A percentile compares a stretch with the other conserved stretches of the same genome.
Conservation (phyloP, 2,329 filamentous ascomycete genomes). For the Coniochaeta prunicola region DNA sequence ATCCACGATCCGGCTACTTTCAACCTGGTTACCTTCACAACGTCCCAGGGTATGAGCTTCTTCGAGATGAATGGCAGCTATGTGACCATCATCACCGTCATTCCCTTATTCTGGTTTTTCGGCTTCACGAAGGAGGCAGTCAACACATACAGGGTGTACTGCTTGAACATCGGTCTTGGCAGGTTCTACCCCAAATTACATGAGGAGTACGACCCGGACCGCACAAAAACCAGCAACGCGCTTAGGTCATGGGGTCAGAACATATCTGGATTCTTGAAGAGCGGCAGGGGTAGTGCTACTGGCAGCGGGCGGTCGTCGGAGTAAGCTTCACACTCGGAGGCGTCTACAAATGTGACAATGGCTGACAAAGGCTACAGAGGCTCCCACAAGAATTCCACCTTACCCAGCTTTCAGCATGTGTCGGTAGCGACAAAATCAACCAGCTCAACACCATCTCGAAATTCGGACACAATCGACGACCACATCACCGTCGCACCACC, state of each 20-base stretch:
- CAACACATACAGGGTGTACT: slow-evolving; percentile 35
- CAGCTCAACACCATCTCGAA: slow-evolving; percentile 2
- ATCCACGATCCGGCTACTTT: slow-evolving; percentile 38
- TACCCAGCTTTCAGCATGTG: slow-evolving; percentile 9
- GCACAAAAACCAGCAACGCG: background rate
- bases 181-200: slow-evolving; percentile 33
- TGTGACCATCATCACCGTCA: slow-evolving; percentile 37
- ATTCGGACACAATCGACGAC: background rate
- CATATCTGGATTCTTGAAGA: slow-evolving; percentile 4
- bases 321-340: background rate
- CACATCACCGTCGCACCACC: background rate
- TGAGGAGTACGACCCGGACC: slow-evolving; percentile 19
- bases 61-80: slow-evolving; percentile 37
- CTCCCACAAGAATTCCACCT: slow-evolving; percentile 10
- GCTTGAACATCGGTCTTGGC: slow-evolving; percentile 34
- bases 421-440: slow-evolving; percentile 3
- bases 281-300: background rate
- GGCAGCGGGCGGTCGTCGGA: slow-evolving; percentile 4
- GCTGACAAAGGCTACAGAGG: background rate
- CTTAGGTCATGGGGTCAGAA: slow-evolving; percentile 5
- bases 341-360: background rate
- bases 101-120: slow-evolving; percentile 46
- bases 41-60: slow-evolving; percentile 31
- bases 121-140: slow-evolving; percentile 47
- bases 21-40: slow-evolving; percentile 38